Evolutionary conservation across 345 rosid genomes (phyloP).

Genomic region (Eucalyptus marginata): DNA sequence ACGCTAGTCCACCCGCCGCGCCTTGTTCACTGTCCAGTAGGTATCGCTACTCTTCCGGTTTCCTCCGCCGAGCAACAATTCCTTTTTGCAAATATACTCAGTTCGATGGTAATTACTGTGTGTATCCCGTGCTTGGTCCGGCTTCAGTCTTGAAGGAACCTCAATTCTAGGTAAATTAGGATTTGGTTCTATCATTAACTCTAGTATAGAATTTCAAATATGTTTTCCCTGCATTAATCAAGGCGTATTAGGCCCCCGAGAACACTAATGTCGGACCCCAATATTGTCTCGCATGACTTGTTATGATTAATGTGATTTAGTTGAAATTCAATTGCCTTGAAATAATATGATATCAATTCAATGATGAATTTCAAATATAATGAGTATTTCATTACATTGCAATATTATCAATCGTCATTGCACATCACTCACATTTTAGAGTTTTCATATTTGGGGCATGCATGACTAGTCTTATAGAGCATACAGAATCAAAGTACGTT

Average conservation of each 20-base stretch:
- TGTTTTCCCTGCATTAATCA: background rate
- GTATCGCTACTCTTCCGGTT: too few relatives aligned
- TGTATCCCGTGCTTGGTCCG: too few relatives aligned
- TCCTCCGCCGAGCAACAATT: too few relatives aligned
- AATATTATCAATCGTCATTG: accelerated
- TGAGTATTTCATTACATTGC: background rate
- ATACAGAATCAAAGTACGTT: accelerated
- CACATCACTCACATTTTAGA: background rate
- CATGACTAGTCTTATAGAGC: accelerated
- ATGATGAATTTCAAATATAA: background rate
- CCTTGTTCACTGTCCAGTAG: too few relatives aligned
- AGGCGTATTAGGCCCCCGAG: background rate
- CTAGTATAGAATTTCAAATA: too few relatives aligned
- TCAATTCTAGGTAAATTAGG: too few relatives aligned
- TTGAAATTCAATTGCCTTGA: background rate
- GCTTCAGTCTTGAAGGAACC: too few relatives aligned
- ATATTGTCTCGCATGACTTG: background rate
- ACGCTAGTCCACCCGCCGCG: too few relatives aligned
- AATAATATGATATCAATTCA: background rate
- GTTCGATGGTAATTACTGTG: too few relatives aligned
- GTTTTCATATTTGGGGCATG: background rate
- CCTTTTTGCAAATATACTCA: too few relatives aligned
- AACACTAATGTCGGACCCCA: accelerated
- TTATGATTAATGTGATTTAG: too few relatives aligned
- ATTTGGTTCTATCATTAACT: too few relatives aligned